Evolutionary conservation across 2,329 filamentous ascomycete genomes (phyloP).

Genomic region (Phialophora chinensis): DNA sequence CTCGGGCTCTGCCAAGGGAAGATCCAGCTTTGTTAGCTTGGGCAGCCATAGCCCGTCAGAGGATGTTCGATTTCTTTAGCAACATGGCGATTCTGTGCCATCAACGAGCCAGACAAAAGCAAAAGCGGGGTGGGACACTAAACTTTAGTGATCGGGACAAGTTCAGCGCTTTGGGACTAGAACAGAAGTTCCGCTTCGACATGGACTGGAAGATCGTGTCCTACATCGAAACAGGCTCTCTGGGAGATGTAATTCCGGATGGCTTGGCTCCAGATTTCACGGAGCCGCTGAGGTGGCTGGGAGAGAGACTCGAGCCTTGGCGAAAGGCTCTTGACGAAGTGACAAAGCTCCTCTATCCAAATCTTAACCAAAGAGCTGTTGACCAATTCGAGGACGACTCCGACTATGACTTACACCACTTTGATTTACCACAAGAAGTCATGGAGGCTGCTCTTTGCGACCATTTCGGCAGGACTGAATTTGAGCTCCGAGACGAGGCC

Average conservation of each 20-base stretch:
- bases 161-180: constrained; percentile 7
- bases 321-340: constrained; percentile 12
- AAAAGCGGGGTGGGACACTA: not conserved
- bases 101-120: not conserved
- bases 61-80: constrained; percentile 1
- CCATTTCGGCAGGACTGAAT: not conserved
- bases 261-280: constrained; percentile 8
- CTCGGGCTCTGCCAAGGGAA: constrained; percentile 12
- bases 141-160: not conserved
- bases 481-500: not conserved
- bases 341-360: not conserved
- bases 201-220: constrained; percentile 14
- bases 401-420: not conserved
- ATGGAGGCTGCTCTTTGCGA: not conserved
- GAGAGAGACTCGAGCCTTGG: constrained; percentile 11
- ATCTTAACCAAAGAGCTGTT: not conserved
- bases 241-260: not conserved
- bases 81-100: not conserved
- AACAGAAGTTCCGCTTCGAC: constrained; percentile 11
- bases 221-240: constrained; percentile 10
- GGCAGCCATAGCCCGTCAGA: constrained; percentile 11
- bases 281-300: constrained; percentile 14
- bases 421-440: not conserved
- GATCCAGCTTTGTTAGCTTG: constrained; percentile 15
- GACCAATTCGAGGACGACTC: not conserved